Base-by-base conservation (phyloP, 495 filamentous ascomycete species). In the Baudoinia panamericana region DNA sequence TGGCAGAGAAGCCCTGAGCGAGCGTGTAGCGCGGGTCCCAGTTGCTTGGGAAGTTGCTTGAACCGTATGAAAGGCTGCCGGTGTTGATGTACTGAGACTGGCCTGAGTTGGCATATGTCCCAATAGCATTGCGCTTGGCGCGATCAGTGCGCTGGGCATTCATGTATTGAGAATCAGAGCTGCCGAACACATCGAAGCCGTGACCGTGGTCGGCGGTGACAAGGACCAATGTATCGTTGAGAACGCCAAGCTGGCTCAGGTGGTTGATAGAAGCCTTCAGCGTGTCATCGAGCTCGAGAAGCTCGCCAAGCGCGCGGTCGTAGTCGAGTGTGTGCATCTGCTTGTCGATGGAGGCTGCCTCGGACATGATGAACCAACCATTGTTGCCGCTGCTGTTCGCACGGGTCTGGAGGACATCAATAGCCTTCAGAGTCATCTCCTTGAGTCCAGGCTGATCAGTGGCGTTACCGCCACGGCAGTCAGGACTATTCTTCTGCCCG, bases 351-450 rank as follows among this genome's bases (percentile, higher is more conserved):
- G 73, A 79, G 8, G 79, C 78, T 7, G 73, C 80, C 60, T 84
- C 80, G 3, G 70, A 68, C 79, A 84, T 84, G 49, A 84, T 62
- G 66, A 83, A 81, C 65, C 73, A 84, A 5, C 80, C 79, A 24
- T 80, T 66, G 24, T 39, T 30, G 30, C 33, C 44, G 20, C 39
- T 28, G 30, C 74, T 63, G n/a, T 62, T 62, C 38, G 70, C 66
- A 13, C 80, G 77, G 11, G 60, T 57, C 49, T 75, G 56, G 20
- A 84, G 66, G 18, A 84, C 71, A 35, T 84, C 80, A 37, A 84
- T 68, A 0, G 80, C 77, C 60, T 84, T 84, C 27, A 82, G 62
- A 0, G 80, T 83, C 80, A 84, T 84, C n/a, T 84, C 76, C 55
- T 79, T 81, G 13, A 82, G 68, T 3, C 80, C 79, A 2, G 80